Base-by-base conservation (phyloP, 768 basidiomycete genomes). In the Mycena kentingensis region DNA sequence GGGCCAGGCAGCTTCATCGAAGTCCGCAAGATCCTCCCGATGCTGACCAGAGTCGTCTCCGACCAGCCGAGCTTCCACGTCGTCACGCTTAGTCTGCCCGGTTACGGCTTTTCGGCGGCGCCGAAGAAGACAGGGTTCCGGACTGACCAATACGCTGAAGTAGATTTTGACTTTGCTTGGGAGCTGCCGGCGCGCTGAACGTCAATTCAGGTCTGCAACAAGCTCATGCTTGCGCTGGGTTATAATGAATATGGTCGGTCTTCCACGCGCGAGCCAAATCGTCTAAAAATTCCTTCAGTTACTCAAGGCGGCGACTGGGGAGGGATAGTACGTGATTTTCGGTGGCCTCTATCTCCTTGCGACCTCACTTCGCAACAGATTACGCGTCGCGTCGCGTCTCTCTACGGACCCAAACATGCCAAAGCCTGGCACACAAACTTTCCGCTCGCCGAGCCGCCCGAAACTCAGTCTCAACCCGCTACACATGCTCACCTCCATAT, bases 1-100 rank as follows among this genome's bases (percentile, higher is more conserved):
- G 84, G 82, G 83, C 84, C 83, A 0, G 83, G 84, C 25, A 70
- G 75, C 58, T 80, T 84, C 60, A 55, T 77, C 5, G 85, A 87
- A 68, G 78, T 77, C 8, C 65, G 70, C 47, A 86, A 85, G 67
- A 65, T 87, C 3, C 67, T 87, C 0, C 80, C 84, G 0, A 60
- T 84, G 16, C 68, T 88, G 48, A 70, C 75, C 0, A 60, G 72
- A 15, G 68, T 68, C 1, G 73, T 76, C 4, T 49, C 69, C 2
- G 73, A 76, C 0, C 70, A 77, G 32, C 82, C 82, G 1, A 76
- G 73, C 26, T 85, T 85, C 60, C 85, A 87, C 51, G 82, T 87
- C 19, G 82, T 88, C 1, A 80, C 78, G 0, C 56, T 78, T 10
- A 79, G 82, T 57, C 58, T 87, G 2, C 85, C 85, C 12, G 82